These are phyloP conservation scores for Musa beccarii DNA, from an alignment of 176 grass and related monocot species.

Conservation along the genomic window DNA sequence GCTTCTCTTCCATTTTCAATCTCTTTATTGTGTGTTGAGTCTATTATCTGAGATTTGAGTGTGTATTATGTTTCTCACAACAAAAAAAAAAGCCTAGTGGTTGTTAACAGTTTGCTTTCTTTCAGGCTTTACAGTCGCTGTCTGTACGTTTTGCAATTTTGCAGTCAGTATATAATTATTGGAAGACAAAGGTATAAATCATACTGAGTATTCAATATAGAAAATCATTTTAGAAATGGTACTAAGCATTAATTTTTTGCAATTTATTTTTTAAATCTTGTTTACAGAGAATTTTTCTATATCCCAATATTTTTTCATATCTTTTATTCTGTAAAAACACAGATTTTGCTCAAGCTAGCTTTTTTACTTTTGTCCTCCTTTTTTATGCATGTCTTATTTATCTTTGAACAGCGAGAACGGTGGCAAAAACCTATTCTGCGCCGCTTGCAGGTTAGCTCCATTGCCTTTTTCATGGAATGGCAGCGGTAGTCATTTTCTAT, in stretches of 20 bases:
- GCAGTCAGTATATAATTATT: conserved; percentile 91
- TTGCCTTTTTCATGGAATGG: not conserved
- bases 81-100: not conserved
- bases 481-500: not conserved
- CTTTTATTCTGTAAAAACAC: conserved; percentile 2
- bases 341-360: not conserved
- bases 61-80: not conserved
- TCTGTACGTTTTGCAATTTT: conserved; percentile 57
- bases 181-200: conserved; percentile 79
- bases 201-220: conserved; percentile 4
- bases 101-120: conserved; percentile 16
- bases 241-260: not conserved
- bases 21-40: not conserved
- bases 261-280: conserved; percentile 6
- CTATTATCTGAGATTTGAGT: not conserved
- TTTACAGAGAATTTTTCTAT: not conserved
- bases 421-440: conserved; percentile 99
- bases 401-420: conserved; percentile 58
- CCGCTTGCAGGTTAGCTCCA: conserved; percentile 71
- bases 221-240: conserved; percentile 3
- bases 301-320: not conserved
- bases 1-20: no score
- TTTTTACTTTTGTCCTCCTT: not conserved
- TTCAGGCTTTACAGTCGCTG: conserved; percentile 67
- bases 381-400: not conserved